Base-by-base conservation (phyloP, 2,329 filamentous ascomycete genomes). In the Cryphonectria naterciae region DNA sequence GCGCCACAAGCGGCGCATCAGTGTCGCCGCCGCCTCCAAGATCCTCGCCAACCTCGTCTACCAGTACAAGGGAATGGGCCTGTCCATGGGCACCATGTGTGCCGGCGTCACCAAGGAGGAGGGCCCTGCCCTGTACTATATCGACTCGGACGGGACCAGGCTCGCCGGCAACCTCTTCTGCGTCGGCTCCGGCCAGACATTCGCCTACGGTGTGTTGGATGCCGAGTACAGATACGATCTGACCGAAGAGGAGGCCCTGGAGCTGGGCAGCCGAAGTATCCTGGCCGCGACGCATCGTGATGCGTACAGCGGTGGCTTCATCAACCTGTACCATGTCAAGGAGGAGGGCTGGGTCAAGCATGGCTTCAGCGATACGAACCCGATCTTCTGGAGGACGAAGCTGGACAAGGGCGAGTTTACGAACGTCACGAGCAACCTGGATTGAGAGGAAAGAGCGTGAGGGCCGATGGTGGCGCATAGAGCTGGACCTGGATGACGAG, bases 21-120 rank as follows among this genome's bases (percentile, higher is more conserved):
- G 94, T 73, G 96, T 99, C 75, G 95, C 96, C 62, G 96, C 96
- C 63, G 96, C 96, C 68, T 97, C 93, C 80, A 99, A 99, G 89
- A 98, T 99, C 81, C 93, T 99, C 77, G 94, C 96, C 80, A 99
- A 99, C 86, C 87, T 99, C 76, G 95, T 98, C 79, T 99, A 98
- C 88, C 91, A 91, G 77, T 99, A 99, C 90, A 99, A 99, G 86
- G 95, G 95, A 79, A 97, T 97, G 93, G 96, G 96, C 52, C 85
- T 99, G 78, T 97, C 93, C 81, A 99, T 99, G 96, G 96, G 96
- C 77, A 99, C 96, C 79, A 99, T 99, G 96, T 97, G 96, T 83
- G 95, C 96, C 49, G 96, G 96, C 79, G 96, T 99, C 75, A 96
- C 96, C 74, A 92, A 93, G 76, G 92, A 95, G 83, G 95, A 98